phyloP scores from a whole-genome alignment of 2,329 filamentous ascomycete species.

The Penicillium sp. region DNA sequence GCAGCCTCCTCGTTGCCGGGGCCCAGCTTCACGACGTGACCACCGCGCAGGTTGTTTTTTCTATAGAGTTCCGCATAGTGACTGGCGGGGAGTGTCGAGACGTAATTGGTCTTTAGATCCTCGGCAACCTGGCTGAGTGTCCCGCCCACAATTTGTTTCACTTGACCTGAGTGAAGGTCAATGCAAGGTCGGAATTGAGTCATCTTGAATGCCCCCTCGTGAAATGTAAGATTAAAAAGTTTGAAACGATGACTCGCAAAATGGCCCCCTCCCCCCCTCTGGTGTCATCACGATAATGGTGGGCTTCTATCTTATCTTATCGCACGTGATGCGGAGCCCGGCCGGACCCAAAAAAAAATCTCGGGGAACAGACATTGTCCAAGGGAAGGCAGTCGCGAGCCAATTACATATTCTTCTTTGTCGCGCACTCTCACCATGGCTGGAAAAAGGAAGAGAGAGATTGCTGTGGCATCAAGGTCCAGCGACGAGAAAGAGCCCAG shows the following conservation, averaged over 20 bases:
- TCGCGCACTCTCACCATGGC: conserved; percentile 25
- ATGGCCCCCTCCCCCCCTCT: conserved; percentile 4
- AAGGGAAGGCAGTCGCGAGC: too few relatives aligned
- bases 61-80: conserved; percentile 80
- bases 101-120: conserved; percentile 81
- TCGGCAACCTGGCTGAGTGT: conserved; percentile 66
- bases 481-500: conserved; percentile 19
- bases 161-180: conserved; percentile 91
- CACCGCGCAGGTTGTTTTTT: conserved; percentile 65
- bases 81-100: conserved; percentile 73
- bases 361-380: conserved; percentile 1
- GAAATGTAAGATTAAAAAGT: conserved; percentile 2
- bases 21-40: conserved; percentile 95
- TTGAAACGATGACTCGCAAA: background rate
- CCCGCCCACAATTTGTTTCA: conserved; percentile 97
- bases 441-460: conserved; percentile 46
- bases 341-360: conserved; percentile 15
- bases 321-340: conserved; percentile 29
- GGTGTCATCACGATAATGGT: conserved; percentile 3
- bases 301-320: conserved; percentile 26
- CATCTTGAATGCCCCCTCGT: conserved; percentile 49
- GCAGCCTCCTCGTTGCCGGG: conserved; percentile 79
- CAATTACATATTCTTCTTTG: too few relatives aligned
- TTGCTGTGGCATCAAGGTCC: conserved; percentile 25
- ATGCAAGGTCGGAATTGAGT: conserved; percentile 94